Conservation (phyloP, 257 asterid genomes). For the Nicotiana obtusifolia region DNA sequence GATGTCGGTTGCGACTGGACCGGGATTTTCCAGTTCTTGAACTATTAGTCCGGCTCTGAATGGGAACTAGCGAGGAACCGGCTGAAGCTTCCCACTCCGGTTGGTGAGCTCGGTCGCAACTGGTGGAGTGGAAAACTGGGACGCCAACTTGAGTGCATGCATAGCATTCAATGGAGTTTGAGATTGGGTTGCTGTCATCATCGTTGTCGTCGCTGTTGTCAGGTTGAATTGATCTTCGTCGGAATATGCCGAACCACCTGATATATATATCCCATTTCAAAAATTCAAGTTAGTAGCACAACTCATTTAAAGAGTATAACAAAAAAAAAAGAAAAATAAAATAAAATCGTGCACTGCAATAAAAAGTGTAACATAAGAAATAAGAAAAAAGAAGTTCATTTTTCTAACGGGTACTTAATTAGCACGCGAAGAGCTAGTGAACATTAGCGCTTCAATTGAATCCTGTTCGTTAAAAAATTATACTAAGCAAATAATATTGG, state of each 20-base stretch:
- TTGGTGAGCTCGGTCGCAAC: slow-evolving; percentile 75
- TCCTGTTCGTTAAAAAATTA: no score
- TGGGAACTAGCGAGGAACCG: slow-evolving; percentile 76
- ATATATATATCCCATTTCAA: not conserved
- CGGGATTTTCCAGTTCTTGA: slow-evolving; percentile 18
- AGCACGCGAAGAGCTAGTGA: not conserved
- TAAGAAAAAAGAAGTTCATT: not conserved
- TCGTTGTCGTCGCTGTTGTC: slow-evolving; percentile 31
- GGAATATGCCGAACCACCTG: slow-evolving; percentile 70
- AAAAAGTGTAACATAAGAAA: not conserved
- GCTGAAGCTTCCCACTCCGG: slow-evolving; percentile 97
- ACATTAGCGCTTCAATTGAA: no score
- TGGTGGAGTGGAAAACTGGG: slow-evolving; percentile 91
- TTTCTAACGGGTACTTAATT: not conserved
- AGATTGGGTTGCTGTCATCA: slow-evolving; percentile 19
- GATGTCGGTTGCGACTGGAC: not conserved
- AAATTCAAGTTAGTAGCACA: not conserved
- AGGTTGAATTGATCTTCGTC: slow-evolving; percentile 37
- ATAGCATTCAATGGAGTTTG: slow-evolving; percentile 54
- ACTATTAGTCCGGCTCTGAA: slow-evolving; percentile 34
- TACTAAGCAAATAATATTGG: no score
- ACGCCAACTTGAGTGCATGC: slow-evolving; percentile 83
- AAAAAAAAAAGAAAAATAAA: not conserved
- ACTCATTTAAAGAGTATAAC: not conserved
- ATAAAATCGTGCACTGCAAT: not conserved